These are phyloP conservation scores for Melastoma candidum DNA, from an alignment of 441 rosid species.

Conservation along the genomic window DNA sequence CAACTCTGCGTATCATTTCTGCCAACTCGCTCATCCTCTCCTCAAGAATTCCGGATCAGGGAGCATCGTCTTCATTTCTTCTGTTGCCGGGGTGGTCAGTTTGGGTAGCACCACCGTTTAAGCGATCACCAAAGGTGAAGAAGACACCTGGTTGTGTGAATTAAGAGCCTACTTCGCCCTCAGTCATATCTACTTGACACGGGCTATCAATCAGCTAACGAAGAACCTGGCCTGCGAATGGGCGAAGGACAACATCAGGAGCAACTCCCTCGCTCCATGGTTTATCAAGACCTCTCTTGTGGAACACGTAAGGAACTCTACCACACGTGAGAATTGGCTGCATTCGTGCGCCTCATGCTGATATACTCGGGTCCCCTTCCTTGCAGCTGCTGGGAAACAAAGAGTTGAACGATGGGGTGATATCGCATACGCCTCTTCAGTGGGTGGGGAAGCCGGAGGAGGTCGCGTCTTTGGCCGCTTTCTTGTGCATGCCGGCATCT, in stretches of 20 bases:
- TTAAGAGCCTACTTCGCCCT: too few species aligned
- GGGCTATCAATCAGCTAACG: conserved; percentile 78
- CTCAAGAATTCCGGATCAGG: conserved; percentile 72
- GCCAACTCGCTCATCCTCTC: conserved; percentile 77
- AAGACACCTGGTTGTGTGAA: background rate
- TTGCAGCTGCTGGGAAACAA: conserved; percentile 49
- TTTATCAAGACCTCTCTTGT: conserved; percentile 68
- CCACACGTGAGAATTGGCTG: too few species aligned
- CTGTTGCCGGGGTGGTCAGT: conserved; percentile 50
- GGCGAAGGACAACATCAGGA: conserved; percentile 83
- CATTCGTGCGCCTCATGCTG: too few species aligned
- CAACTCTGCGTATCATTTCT: conserved; percentile 64
- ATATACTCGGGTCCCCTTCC: background rate
- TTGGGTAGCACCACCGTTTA: conserved; percentile 56
- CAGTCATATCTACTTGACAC: background rate
- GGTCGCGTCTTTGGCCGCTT: conserved; percentile 67
- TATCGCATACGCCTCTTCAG: conserved; percentile 59
- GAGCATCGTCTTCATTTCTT: conserved; percentile 72
- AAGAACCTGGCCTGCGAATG: conserved; percentile 85
- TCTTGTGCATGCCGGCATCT: conserved; percentile 72
- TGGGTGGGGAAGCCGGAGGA: conserved; percentile 72
- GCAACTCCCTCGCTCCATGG: conserved; percentile 80
- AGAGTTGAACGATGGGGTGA: conserved; percentile 33
- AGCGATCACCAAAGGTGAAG: conserved; percentile 54
- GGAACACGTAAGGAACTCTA: conserved; percentile 35